Evolutionary conservation across 352 stramenopile genomes (phyloP).

Genomic region (Phytopythium kandeliae): DNA sequence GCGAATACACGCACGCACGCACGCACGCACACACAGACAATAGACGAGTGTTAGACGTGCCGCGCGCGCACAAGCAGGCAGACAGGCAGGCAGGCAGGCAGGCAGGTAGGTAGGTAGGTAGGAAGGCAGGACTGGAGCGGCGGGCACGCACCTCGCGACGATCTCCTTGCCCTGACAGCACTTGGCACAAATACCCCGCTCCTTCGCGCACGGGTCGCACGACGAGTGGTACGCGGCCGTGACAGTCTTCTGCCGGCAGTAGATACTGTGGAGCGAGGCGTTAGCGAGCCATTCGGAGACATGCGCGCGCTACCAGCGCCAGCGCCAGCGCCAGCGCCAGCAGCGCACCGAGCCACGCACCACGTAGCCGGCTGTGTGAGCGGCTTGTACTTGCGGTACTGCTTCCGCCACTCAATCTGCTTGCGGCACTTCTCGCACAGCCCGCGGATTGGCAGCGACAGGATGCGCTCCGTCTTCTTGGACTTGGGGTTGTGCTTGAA

Average conservation of each 20-base stretch:
- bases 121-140: background rate
- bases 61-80: too few relatives aligned
- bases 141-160: conserved; percentile 41
- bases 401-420: conserved; percentile 98
- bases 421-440: conserved; percentile 93
- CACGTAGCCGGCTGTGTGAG: conserved; percentile 92
- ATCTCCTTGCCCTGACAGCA: conserved; percentile 79
- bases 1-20: background rate
- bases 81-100: too few relatives aligned
- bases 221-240: conserved; percentile 93
- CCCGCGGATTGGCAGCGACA: conserved; percentile 88
- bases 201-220: conserved; percentile 88
- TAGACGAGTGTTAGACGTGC: background rate
- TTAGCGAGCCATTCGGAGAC: too few relatives aligned
- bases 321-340: too few relatives aligned
- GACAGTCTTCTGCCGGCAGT: conserved; percentile 90
- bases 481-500: conserved; percentile 98
- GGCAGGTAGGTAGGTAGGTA: too few relatives aligned
- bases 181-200: conserved; percentile 87
- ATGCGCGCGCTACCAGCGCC: too few relatives aligned
- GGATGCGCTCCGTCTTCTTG: conserved; percentile 95
- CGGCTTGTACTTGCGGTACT: conserved; percentile 99
- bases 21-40: too few relatives aligned
- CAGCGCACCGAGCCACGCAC: conserved; percentile 24
- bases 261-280: conserved; percentile 54